These are phyloP conservation scores for Byssochlamys sp. DNA, from an alignment of 2,329 filamentous ascomycete species.

Conservation along the genomic window DNA sequence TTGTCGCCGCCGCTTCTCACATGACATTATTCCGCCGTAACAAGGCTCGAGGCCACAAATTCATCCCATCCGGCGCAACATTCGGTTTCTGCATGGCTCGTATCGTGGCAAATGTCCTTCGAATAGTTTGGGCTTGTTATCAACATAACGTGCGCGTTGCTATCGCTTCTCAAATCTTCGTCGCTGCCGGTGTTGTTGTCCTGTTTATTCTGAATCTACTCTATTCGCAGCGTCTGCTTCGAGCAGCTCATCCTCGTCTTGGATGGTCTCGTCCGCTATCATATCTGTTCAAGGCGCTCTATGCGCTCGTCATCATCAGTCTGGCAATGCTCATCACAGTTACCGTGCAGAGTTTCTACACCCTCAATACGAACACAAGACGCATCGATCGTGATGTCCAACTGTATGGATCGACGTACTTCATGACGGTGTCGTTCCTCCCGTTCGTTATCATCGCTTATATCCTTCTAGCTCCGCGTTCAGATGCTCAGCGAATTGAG, in stretches of 20 bases:
- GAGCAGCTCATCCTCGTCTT: constrained; percentile 59
- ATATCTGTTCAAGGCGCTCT: constrained; percentile 48
- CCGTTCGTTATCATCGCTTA: constrained; percentile 50
- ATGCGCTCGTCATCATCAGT: constrained; percentile 48
- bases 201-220: constrained; percentile 71
- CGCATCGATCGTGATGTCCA: constrained; percentile 53
- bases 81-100: constrained; percentile 45
- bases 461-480: constrained; percentile 40
- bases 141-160: constrained; percentile 38
- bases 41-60: constrained; percentile 36
- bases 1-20: constrained; percentile 32
- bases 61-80: constrained; percentile 36
- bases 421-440: constrained; percentile 57
- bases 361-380: constrained; percentile 44
- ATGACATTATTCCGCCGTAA: constrained; percentile 40
- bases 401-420: constrained; percentile 51
- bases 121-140: constrained; percentile 47
- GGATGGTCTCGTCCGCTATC: constrained; percentile 56
- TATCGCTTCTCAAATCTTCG: constrained; percentile 57
- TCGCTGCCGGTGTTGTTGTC: constrained; percentile 63
- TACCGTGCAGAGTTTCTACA: constrained; percentile 59
- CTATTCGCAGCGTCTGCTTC: constrained; percentile 64
- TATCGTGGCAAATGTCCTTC: constrained; percentile 38
- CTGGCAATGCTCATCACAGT: constrained; percentile 58
- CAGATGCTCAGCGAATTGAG: constrained; percentile 36